A percentile compares a stretch with the other conserved stretches of the same genome.
These are phyloP conservation scores for Pinus taeda DNA, from an alignment of 75 land plant species.

Conservation along the genomic window DNA sequence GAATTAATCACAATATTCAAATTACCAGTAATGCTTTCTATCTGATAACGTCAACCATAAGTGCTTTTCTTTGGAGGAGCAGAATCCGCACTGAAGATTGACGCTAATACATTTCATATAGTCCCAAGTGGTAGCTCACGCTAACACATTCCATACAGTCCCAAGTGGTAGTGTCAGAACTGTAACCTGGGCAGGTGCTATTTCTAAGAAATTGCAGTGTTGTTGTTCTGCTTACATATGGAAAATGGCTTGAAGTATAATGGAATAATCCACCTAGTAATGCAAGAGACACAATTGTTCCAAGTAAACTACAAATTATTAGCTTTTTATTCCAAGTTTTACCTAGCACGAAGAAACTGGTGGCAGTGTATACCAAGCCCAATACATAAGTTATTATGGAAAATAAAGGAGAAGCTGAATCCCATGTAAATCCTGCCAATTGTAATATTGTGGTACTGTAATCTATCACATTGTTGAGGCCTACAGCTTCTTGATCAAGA, in stretches of 20 bases:
- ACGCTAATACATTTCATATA: too few relatives aligned
- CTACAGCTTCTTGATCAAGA: constrained; percentile 91
- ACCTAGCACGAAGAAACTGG: constrained; percentile 44
- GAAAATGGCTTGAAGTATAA: constrained; percentile 18
- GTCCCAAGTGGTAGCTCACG: too few relatives aligned
- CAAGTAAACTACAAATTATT: constrained; percentile 14
- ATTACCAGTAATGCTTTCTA: not conserved
- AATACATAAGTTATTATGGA: not conserved
- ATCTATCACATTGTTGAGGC: constrained; percentile 93
- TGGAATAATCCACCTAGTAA: constrained; percentile 32
- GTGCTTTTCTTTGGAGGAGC: constrained; percentile 30
- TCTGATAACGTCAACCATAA: not conserved
- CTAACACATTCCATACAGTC: constrained; percentile 26
- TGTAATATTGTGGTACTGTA: constrained; percentile 93
- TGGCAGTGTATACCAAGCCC: not conserved
- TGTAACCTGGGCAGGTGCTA: constrained; percentile 7
- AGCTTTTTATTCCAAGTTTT: constrained; percentile 36
- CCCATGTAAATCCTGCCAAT: constrained; percentile 39
- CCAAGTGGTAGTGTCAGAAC: not conserved
- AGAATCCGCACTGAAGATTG: constrained; percentile 43
- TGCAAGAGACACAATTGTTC: constrained; percentile 24
- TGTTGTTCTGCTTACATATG: not conserved
- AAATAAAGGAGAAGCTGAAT: not conserved
- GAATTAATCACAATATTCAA: not conserved
- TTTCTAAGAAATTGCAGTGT: not conserved